These are phyloP conservation scores for Hanseniaspora lindneri DNA, from an alignment of 805 yeast genomes.

Conservation along the genomic window DNA sequence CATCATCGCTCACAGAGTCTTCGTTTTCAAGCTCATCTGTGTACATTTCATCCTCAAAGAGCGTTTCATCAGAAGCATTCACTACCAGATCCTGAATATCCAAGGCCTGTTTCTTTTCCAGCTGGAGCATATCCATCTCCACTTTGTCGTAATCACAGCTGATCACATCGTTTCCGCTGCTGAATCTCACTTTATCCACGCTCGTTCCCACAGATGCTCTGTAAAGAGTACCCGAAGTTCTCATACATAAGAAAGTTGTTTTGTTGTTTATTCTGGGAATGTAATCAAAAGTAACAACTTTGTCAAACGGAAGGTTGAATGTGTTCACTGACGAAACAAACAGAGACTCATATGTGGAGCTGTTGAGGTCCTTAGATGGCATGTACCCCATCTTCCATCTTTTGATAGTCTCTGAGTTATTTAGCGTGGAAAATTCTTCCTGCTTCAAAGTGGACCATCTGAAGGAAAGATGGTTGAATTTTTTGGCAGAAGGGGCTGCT, in stretches of 20 bases:
- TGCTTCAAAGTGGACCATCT: conserved; percentile 52
- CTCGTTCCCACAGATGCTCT: conserved; percentile 64
- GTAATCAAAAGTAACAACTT: conserved; percentile 78
- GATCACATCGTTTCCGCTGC: conserved; percentile 54
- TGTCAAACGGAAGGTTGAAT: conserved; percentile 60
- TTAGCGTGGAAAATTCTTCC: conserved; percentile 69
- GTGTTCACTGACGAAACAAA: conserved; percentile 71
- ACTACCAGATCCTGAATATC: conserved; percentile 27
- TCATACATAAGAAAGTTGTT: conserved; percentile 67
- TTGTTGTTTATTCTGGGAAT: conserved; percentile 46
- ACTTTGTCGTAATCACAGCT: conserved; percentile 35
- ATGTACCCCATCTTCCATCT: conserved; percentile 66
- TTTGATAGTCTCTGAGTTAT: conserved; percentile 64
- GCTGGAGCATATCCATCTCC: conserved; percentile 23
- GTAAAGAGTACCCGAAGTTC: conserved; percentile 82
- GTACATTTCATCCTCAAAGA: not conserved
- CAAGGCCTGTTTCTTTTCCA: conserved; percentile 20
- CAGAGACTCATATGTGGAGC: conserved; percentile 36
- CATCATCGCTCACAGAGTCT: conserved; percentile 17
- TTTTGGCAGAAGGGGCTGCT: conserved; percentile 41
- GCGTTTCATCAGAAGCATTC: conserved; percentile 19
- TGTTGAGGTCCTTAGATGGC: conserved; percentile 30
- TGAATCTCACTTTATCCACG: conserved; percentile 50
- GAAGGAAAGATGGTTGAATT: conserved; percentile 51
- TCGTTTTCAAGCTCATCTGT: conserved; percentile 20